Percentiles rank a stretch among this genome's conserved stretches.
phyloP scores from a whole-genome alignment of 306 rosid species.

The Malus sylvestris region DNA sequence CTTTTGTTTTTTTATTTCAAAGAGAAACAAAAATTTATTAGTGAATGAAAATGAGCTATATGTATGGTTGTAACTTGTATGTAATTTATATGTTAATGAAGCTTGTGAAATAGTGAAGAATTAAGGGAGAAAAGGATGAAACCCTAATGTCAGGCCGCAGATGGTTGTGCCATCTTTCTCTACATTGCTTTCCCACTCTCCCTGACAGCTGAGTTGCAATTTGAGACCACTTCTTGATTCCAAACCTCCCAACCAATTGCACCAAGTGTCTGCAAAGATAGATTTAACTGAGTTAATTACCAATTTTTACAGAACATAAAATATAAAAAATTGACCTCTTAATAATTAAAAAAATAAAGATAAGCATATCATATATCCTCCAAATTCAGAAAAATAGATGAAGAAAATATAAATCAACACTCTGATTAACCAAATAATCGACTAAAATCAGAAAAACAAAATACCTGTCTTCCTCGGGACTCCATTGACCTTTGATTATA shows the following conservation, averaged over 20 bases:
- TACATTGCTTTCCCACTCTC: constrained; percentile 64
- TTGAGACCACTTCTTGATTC: constrained; percentile 56
- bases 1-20: not conserved
- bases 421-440: too few relatives aligned
- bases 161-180: constrained; percentile 88
- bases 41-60: not conserved
- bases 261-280: constrained; percentile 34
- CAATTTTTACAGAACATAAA: not conserved
- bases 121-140: not conserved
- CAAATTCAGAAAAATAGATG: not conserved
- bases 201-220: constrained; percentile 41
- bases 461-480: constrained; percentile 54
- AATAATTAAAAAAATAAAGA: not conserved
- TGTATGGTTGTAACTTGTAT: not conserved
- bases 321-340: not conserved
- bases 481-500: constrained; percentile 68
- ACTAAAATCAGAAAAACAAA: not conserved
- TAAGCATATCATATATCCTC: not conserved
- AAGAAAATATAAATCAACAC: not conserved
- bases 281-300: not conserved
- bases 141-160: constrained; percentile 67
- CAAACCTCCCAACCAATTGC: constrained; percentile 38
- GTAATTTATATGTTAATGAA: not conserved
- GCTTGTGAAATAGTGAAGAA: not conserved
- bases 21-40: not conserved